A percentile compares a stretch with the other conserved stretches of the same genome.
Evolutionary conservation across 2,329 filamentous ascomycete species (phyloP).

Genomic region (Colletotrichum agaves): DNA sequence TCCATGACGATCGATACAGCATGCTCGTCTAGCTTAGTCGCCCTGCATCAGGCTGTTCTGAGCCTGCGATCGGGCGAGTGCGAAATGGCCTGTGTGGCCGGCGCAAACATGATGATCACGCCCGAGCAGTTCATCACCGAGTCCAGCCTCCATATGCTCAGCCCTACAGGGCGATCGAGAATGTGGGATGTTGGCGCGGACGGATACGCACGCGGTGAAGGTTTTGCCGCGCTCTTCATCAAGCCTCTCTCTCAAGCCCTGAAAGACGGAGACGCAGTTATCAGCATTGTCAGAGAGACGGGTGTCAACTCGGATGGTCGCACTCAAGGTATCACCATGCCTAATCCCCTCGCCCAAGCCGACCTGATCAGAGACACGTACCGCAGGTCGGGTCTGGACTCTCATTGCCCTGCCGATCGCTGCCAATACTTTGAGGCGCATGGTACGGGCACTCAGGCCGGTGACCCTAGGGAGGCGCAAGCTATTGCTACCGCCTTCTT

Average conservation of each 20-base stretch:
- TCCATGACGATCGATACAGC: conserved; percentile 58
- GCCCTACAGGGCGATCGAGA: conserved; percentile 45
- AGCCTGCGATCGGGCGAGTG: conserved; percentile 48
- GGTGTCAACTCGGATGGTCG: conserved; percentile 54
- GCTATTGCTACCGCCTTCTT: conserved; percentile 45
- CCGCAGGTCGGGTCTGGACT: conserved; percentile 49
- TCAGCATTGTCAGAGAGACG: conserved; percentile 51
- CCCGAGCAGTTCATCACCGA: conserved; percentile 40
- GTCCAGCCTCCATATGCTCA: conserved; percentile 41
- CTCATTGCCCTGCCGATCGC: conserved; percentile 43
- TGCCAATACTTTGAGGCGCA: conserved; percentile 57
- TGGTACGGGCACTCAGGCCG: conserved; percentile 52
- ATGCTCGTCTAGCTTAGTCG: conserved; percentile 56
- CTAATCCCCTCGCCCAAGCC: conserved; percentile 47
- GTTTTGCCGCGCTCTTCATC: conserved; percentile 53
- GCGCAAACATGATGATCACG: conserved; percentile 43
- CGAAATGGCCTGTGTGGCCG: conserved; percentile 46
- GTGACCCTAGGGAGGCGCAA: conserved; percentile 43
- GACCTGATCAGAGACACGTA: conserved; percentile 53
- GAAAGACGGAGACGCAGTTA: conserved; percentile 49
- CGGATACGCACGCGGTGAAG: conserved; percentile 62
- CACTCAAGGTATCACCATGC: conserved; percentile 54
- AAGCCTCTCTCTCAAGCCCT: conserved; percentile 56
- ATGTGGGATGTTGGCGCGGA: conserved; percentile 55
- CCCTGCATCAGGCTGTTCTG: conserved; percentile 54